Conservation (phyloP, 164 flowering plant species). For the Sextonia rubra region DNA sequence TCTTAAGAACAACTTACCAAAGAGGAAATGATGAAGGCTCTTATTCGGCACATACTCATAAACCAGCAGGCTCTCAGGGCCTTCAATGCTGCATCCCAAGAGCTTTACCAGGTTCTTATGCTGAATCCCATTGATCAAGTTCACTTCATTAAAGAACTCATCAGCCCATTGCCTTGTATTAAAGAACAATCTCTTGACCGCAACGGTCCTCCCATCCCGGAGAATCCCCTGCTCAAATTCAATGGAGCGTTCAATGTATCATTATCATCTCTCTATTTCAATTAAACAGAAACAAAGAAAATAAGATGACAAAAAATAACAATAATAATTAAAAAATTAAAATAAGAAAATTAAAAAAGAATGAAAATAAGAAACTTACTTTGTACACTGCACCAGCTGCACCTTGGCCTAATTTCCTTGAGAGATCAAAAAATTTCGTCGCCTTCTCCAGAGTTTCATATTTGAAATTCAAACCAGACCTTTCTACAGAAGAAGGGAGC, state of each 20-base stretch:
- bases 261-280: not conserved
- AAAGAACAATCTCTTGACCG: slow-evolving; percentile 74
- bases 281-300: not conserved
- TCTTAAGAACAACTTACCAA: slow-evolving; percentile 31
- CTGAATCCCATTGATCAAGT: slow-evolving; percentile 56
- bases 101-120: slow-evolving; percentile 77
- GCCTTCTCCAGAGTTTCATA: slow-evolving; percentile 77
- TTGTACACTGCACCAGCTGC: slow-evolving; percentile 83
- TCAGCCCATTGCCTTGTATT: slow-evolving; percentile 85
- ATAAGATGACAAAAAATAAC: not conserved
- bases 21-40: slow-evolving; percentile 48
- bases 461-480: slow-evolving; percentile 53
- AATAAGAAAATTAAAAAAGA: not conserved
- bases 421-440: slow-evolving; percentile 49
- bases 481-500: slow-evolving; percentile 32
- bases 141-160: slow-evolving; percentile 86
- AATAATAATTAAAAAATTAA: no score
- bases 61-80: slow-evolving; percentile 91
- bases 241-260: not conserved
- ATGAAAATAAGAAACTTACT: slow-evolving; percentile 24
- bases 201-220: slow-evolving; percentile 55
- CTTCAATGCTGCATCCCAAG: slow-evolving; percentile 81
- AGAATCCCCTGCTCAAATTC: slow-evolving; percentile 44
- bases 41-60: slow-evolving; percentile 65
- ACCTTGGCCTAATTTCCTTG: slow-evolving; percentile 77